Conservation (phyloP, 495 filamentous ascomycete genomes). For the Hyaloscypha hepaticicola region DNA sequence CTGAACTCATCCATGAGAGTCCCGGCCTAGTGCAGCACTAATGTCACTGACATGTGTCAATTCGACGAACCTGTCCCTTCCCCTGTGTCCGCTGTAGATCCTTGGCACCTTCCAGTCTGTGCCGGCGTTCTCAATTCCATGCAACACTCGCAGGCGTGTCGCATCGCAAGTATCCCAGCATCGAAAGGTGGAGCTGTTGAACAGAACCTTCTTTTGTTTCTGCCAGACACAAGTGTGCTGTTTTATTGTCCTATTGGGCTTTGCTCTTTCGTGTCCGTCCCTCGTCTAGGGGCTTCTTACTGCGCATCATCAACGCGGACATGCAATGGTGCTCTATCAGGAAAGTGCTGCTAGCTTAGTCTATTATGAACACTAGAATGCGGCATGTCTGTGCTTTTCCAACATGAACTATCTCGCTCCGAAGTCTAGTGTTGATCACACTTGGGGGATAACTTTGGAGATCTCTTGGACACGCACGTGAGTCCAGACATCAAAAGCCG, state of each 20-base stretch:
- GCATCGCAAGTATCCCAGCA: conserved; percentile 3
- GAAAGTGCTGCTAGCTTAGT: background rate
- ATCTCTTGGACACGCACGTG: background rate
- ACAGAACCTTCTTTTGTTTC: conserved; percentile 7
- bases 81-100: conserved; percentile 1
- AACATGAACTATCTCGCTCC: background rate
- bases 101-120: background rate
- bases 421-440: background rate
- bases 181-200: background rate
- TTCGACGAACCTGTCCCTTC: background rate
- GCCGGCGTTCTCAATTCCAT: background rate
- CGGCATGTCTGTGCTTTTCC: background rate
- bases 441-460: background rate
- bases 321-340: background rate
- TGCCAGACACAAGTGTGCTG: background rate
- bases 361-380: background rate
- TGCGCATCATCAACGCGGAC: background rate
- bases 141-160: background rate
- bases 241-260: background rate
- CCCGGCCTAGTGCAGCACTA: background rate
- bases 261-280: background rate
- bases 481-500: background rate
- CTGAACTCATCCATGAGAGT: conserved; percentile 6
- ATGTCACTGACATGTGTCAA: conserved; percentile 2
- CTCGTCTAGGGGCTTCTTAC: background rate